These are phyloP conservation scores for Iberis pinnata DNA, from an alignment of 345 rosid genomes.

Conservation along the genomic window DNA sequence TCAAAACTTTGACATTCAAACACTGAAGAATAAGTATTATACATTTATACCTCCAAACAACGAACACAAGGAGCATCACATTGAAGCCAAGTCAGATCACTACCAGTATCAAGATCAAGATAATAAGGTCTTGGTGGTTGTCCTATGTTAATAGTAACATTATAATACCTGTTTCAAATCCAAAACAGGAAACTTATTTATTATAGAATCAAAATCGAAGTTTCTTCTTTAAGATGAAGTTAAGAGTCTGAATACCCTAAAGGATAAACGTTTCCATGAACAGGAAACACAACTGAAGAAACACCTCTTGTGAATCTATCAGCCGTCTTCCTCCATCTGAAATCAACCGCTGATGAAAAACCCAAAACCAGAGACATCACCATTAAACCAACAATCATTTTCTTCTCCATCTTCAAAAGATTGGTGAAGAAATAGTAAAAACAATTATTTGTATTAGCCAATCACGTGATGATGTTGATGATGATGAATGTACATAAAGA, in stretches of 20 bases:
- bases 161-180: slow-evolving; percentile 48
- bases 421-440: neutral
- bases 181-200: neutral
- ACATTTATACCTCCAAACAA: slow-evolving; percentile 39
- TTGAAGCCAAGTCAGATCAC: slow-evolving; percentile 98
- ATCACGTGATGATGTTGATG: slow-evolving; percentile 27
- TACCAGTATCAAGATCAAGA: slow-evolving; percentile 90
- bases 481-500: slow-evolving; percentile 17
- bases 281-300: slow-evolving; percentile 56
- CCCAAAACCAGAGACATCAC: slow-evolving; percentile 34
- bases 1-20: slow-evolving; percentile 3
- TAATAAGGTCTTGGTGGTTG: slow-evolving; percentile 80
- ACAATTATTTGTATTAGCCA: slow-evolving; percentile 11
- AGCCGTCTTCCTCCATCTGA: slow-evolving; percentile 34
- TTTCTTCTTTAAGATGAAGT: too few relatives aligned
- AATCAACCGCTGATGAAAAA: slow-evolving; percentile 36
- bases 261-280: slow-evolving; percentile 79
- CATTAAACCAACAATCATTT: slow-evolving; percentile 21
- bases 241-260: slow-evolving; percentile 38
- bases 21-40: neutral
- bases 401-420: slow-evolving; percentile 28
- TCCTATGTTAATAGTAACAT: slow-evolving; percentile 66
- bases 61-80: slow-evolving; percentile 76
- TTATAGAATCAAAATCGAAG: neutral
- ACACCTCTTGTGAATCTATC: slow-evolving; percentile 39